phyloP scores from a whole-genome alignment of 176 grass and related monocot species.

The Oryza punctata region DNA sequence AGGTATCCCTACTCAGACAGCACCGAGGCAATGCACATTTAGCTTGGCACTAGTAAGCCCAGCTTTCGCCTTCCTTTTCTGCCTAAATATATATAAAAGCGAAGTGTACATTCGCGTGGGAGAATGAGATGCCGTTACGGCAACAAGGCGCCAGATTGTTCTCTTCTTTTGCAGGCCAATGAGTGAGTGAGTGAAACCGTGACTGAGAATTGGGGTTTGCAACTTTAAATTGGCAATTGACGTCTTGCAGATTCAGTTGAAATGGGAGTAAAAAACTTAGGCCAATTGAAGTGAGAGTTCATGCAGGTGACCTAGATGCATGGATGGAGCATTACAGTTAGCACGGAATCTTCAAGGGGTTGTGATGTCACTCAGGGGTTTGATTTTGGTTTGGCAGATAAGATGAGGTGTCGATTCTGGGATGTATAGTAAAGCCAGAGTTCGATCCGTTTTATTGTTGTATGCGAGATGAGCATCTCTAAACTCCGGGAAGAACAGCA shows the following conservation, averaged over 20 bases:
- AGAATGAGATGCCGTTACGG: constrained; percentile 37
- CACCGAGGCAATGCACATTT: constrained; percentile 17
- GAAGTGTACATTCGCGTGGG: not conserved
- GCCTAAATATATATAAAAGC: constrained; percentile 15
- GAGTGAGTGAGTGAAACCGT: not conserved
- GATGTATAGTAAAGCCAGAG: too few relatives aligned
- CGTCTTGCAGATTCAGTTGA: not conserved
- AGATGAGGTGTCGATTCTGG: not conserved
- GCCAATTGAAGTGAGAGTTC: constrained; percentile 10
- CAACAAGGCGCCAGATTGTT: constrained; percentile 27
- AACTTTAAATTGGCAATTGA: constrained; percentile 22
- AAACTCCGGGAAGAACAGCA: too few relatives aligned
- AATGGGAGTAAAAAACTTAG: not conserved
- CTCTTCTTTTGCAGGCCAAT: not conserved
- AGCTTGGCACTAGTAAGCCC: not conserved
- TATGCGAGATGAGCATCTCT: too few relatives aligned
- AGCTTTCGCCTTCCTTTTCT: not conserved
- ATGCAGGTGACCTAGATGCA: constrained; percentile 8
- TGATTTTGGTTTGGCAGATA: not conserved
- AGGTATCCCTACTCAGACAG: constrained; percentile 47
- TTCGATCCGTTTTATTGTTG: too few relatives aligned
- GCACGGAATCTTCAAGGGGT: constrained; percentile 10
- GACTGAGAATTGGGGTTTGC: not conserved
- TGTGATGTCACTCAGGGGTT: constrained; percentile 1
- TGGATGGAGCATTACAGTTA: constrained; percentile 1